Evolutionary conservation across 306 rosid genomes (phyloP), one percentile per base, ranked within the genome.

Genomic region (Luffa aegyptiaca): DNA sequence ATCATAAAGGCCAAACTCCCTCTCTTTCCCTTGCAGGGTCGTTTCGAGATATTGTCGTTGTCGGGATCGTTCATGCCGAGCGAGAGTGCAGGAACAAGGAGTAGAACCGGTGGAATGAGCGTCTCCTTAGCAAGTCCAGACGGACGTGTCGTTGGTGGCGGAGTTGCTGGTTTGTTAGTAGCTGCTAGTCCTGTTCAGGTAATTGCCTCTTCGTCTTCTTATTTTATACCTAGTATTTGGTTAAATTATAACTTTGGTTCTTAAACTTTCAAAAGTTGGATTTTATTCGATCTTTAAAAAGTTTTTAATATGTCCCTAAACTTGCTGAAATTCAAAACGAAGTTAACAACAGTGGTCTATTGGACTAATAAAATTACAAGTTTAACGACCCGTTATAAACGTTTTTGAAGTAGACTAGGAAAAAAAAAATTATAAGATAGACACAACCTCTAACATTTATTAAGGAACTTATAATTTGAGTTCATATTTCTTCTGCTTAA

Each of bases 171-270:
- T 85, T 86, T 92, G 8, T 86, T 94, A 79, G 91, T 94, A 21
- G 98, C 98, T 75, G 98, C 97, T 80, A 88, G 92, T 88, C 96
- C 98, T 18, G 92, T 94, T 82, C 97, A 94, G 89, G 98, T 84
- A 83, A 35, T 59, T 8, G 18, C 65, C 13, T 80, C 10, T 31
- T 61, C 79, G 0, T 53, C 59, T 7, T 3, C 20, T 11, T 61
- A 16, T 53, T n/a, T 13, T 39, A 72, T 45, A 26, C 31, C 31
- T 26, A 26, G 31, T 26, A 0, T 26, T 26, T 26, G 31, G 31
- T 26, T 26, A 26, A 26, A 26, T 26, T 26, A 26, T 26, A 26
- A 26, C 31, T 26, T 26, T 26, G 0, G 18, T 39, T 39, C 4
- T 4, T 18, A 4, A 16, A 17, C 61, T 55, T 16, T 6, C 10